phyloP scores from a whole-genome alignment of 441 rosid species.

The Erodium trifolium region DNA sequence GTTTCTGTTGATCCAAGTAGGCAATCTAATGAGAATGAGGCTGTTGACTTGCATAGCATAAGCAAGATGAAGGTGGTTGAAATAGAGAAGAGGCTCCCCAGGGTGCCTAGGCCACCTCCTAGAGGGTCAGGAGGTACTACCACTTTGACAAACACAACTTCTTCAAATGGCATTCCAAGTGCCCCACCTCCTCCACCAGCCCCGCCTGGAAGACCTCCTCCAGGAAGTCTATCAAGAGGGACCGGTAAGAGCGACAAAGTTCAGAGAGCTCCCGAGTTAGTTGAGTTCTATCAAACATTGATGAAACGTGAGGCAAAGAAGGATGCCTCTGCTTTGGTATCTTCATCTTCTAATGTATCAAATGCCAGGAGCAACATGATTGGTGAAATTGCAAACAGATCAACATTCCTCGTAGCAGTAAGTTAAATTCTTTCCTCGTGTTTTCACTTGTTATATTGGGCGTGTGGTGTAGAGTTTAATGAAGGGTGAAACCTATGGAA shows the following conservation, averaged over 20 bases:
- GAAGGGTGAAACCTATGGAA: constrained; percentile 10
- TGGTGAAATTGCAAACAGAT: constrained; percentile 87
- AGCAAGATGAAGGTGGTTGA: constrained; percentile 64
- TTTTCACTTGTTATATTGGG: constrained; percentile 12
- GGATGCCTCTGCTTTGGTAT: constrained; percentile 57
- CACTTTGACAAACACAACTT: constrained; percentile 24
- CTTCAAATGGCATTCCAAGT: constrained; percentile 42
- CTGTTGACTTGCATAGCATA: constrained; percentile 40
- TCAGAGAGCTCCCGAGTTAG: constrained; percentile 87
- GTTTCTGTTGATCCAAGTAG: constrained; percentile 36
- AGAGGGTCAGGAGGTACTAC: constrained; percentile 36
- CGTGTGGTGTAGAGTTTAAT: constrained; percentile 12
- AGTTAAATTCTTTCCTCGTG: constrained; percentile 19
- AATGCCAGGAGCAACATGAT: constrained; percentile 91
- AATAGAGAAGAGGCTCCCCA: constrained; percentile 77
- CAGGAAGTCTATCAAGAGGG: constrained; percentile 77
- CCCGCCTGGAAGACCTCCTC: constrained; percentile 58
- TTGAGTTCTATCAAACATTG: constrained; percentile 86
- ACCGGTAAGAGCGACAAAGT: constrained; percentile 70
- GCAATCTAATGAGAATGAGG: constrained; percentile 40
- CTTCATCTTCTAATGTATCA: constrained; percentile 53
- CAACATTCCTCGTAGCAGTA: constrained; percentile 91
- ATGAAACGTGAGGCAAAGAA: constrained; percentile 95
- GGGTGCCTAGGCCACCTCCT: constrained; percentile 86
- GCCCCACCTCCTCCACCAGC: constrained; percentile 31